phyloP scores from a whole-genome alignment of 1,139 yeast species.

The Hyphopichia fennica region DNA sequence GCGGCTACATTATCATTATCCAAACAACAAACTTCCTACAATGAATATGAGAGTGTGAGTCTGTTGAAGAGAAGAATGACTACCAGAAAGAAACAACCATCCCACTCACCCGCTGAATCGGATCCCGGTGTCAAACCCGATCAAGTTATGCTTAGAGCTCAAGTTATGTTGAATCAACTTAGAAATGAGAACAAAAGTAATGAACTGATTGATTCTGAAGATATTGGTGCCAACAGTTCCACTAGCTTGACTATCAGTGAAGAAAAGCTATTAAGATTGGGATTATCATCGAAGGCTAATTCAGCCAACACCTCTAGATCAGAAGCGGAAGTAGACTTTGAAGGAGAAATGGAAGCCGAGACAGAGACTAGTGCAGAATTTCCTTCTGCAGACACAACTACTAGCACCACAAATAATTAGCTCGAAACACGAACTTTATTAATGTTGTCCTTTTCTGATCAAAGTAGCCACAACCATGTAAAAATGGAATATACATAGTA shows the following conservation, averaged over 20 bases:
- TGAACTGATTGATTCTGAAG: constrained; percentile 4
- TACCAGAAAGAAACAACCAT: constrained; percentile 24
- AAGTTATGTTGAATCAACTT: constrained; percentile 41
- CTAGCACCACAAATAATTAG: not conserved
- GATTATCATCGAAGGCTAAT: not conserved
- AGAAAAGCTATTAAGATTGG: not conserved
- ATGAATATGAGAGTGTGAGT: constrained; percentile 43
- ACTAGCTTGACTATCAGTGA: not conserved
- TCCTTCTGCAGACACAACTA: not conserved
- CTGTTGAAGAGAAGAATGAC: constrained; percentile 40
- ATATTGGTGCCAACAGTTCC: not conserved
- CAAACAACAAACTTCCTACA: constrained; percentile 1
- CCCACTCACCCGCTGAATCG: constrained; percentile 7
- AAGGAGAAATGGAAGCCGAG: not conserved
- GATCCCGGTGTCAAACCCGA: constrained; percentile 19
- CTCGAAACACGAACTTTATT: too few species aligned
- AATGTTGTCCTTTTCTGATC: too few species aligned
- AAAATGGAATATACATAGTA: too few species aligned
- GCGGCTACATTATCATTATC: not conserved
- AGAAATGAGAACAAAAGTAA: constrained; percentile 15
- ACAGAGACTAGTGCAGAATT: not conserved
- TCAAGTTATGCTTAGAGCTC: constrained; percentile 38
- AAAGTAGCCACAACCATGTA: too few species aligned
- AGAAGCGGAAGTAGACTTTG: not conserved
- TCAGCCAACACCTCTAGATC: not conserved